Conservation (phyloP, 805 yeast species). For the Candida nitratophila region DNA sequence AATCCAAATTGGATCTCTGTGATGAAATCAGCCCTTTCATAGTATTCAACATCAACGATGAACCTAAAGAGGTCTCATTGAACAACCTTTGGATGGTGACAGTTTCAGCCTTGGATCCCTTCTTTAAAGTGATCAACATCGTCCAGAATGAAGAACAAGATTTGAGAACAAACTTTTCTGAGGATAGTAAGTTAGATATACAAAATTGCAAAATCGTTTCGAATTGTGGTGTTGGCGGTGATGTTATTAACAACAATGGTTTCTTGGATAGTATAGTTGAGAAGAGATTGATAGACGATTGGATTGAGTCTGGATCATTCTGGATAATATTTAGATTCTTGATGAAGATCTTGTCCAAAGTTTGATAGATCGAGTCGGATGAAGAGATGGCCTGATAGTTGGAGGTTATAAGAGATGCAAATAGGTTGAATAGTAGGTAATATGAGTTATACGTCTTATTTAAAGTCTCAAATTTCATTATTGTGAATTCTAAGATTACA, state of each 20-base stretch:
- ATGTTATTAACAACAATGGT: conserved; percentile 40
- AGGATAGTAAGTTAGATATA: conserved; percentile 32
- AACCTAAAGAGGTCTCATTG: conserved; percentile 24
- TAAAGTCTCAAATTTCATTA: conserved; percentile 25
- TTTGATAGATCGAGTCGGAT: conserved; percentile 1
- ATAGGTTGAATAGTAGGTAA: conserved; percentile 37
- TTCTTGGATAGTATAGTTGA: conserved; percentile 39
- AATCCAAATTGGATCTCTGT: conserved; percentile 53
- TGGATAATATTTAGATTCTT: conserved; percentile 28
- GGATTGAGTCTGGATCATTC: conserved; percentile 54
- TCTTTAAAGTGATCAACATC: conserved; percentile 33
- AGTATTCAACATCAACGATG: conserved; percentile 26
- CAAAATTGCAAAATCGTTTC: conserved; percentile 26
- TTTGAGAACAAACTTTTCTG: conserved; percentile 51
- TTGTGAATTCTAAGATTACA: conserved; percentile 33
- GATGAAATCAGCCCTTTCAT: conserved; percentile 41
- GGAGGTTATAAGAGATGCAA: conserved; percentile 37
- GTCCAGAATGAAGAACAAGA: conserved; percentile 52
- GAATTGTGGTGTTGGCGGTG: conserved; percentile 10
- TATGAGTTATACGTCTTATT: conserved; percentile 22
- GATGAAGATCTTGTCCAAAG: conserved; percentile 33
- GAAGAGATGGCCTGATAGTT: conserved; percentile 26
- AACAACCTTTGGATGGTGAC: conserved; percentile 19
- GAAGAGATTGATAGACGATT: conserved; percentile 44
- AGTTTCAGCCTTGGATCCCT: conserved; percentile 36